Base-by-base conservation (phyloP, 768 basidiomycete species). In the Tubosaeta sp. region DNA sequence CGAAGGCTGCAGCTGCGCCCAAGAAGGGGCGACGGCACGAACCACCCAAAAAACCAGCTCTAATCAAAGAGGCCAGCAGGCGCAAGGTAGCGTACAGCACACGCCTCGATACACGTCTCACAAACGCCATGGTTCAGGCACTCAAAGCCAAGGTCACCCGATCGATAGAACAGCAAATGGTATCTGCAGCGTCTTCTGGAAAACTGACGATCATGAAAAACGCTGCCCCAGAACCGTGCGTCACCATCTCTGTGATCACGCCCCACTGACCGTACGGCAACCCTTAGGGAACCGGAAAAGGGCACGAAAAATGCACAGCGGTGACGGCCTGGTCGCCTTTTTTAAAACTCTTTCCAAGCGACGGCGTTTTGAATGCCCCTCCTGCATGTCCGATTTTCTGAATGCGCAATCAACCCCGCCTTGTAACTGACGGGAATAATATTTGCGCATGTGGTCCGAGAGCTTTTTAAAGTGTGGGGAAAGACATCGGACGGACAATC, bases 161-260 rank as follows among this genome's bases (percentile, higher is more conserved):
- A 67, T 90, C 88, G 19, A 94, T 97, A 60, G 94, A 97, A 67
- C 77, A 80, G 48, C 93, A 94, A 69, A 91, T 94, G 83, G 88
- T 91, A 12, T 73, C 82, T 44, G 92, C 92, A 7, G 94, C 94
- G 3, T 92, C 90, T 5, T 76, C 84, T 38, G 94, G 94, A 34
- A 92, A 90, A 67, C 76, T 97, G 54, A 90, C 90, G 25, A 93
- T 97, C 66, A 92, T 97, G 92, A 90, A 88, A 71, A 80, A 84
- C 54, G 68, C 71, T 13, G 74, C 68, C 10, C 58, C 58, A 12
- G 62, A 67, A 38, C 25, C 55, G 69, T 70, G 57, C 47, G 67
- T 49, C 27, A 7, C 10, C 36, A 31, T 4, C n/a, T 16, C 12
- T 30, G 14, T 16, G 13, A 32, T 4, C 48, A 45, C 38, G 30